Evolutionary conservation across 257 asterid genomes (phyloP).

Genomic region (Ophiorrhiza pumila): DNA sequence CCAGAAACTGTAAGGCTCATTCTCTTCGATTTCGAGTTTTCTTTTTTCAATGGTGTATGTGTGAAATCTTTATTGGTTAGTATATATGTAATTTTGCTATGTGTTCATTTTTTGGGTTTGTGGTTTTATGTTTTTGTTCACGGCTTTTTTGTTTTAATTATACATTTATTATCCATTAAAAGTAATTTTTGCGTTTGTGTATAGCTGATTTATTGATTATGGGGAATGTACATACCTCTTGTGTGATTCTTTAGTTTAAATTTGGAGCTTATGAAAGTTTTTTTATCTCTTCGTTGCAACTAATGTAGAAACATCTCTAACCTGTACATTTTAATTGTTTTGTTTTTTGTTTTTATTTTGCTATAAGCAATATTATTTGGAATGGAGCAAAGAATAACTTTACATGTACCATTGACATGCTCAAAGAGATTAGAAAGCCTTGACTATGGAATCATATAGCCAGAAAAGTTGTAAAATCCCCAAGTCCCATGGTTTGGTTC

Average conservation of each 20-base stretch:
- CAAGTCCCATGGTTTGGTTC: not conserved
- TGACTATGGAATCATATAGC: not conserved
- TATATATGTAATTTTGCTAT: too few relatives aligned
- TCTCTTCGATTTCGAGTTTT: not conserved
- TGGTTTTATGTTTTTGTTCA: not conserved
- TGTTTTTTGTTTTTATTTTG: too few relatives aligned
- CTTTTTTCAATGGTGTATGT: too few relatives aligned
- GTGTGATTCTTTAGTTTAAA: not conserved
- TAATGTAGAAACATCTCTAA: too few relatives aligned
- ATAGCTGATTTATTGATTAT: not conserved
- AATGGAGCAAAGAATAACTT: not conserved
- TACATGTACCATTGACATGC: not conserved
- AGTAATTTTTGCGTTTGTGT: not conserved
- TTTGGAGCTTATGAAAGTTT: not conserved
- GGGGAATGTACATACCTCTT: not conserved
- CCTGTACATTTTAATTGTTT: not conserved
- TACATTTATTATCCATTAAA: not conserved
- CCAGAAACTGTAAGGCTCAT: constrained; percentile 27
- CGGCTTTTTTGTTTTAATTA: not conserved
- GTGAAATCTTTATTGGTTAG: too few relatives aligned
- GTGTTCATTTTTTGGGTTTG: too few relatives aligned
- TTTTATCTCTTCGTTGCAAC: not conserved
- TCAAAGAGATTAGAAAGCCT: not conserved
- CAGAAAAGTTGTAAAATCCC: not conserved
- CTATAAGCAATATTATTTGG: too few relatives aligned